Base-by-base conservation (phyloP, 176 grass and related monocot species). In the Musa troglodytarum region DNA sequence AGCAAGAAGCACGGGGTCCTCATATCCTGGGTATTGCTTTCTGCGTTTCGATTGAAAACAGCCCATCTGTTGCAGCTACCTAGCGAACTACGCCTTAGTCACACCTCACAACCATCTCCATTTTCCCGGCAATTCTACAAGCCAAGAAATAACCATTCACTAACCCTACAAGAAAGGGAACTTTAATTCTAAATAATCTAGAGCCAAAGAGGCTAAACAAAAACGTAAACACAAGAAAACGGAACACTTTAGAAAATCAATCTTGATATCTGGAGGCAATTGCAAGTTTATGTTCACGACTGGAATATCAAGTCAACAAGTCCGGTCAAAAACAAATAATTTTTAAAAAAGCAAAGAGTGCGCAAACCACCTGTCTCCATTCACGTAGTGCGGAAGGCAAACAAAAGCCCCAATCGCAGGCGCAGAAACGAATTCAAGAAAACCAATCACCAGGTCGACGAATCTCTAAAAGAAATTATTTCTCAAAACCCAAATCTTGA, bases 11-110 rank as follows among this genome's bases (percentile, higher is more conserved):
- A 62, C 66, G 3, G 77, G 77, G 24, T 79, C 54, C 55, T 71
- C 77, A 34, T 79, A 79, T 50, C 77, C 77, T 22, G 77, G 77
- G 67, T 59, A 72, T 21, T 79, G 66, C 29, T 34, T 62, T 52
- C 54, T 25, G 10, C 7, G 24, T 17, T 8, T 79, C n/a, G 77
- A 79, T 11, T 23, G 67, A 24, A 71, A 71, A 43, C 77, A 79
- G 28, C 77, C 77, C 77, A 79, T 79, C 61, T 59, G 22, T 14
- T 9, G 25, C 53, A 16, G 54, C 34, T 9, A 50, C 25, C 15
- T 21, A 67, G 56, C 7, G 11, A 53, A 21, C 53, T 13, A 11
- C 19, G 19, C 54, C 77, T 59, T 43, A 63, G 21, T 79, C 53
- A 79, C 54, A 25, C 19, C 10, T 79, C 7, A 59, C 53, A 68